Base-by-base conservation (phyloP, 139 green algal genomes). In the Chlamydomonas sp. region DNA sequence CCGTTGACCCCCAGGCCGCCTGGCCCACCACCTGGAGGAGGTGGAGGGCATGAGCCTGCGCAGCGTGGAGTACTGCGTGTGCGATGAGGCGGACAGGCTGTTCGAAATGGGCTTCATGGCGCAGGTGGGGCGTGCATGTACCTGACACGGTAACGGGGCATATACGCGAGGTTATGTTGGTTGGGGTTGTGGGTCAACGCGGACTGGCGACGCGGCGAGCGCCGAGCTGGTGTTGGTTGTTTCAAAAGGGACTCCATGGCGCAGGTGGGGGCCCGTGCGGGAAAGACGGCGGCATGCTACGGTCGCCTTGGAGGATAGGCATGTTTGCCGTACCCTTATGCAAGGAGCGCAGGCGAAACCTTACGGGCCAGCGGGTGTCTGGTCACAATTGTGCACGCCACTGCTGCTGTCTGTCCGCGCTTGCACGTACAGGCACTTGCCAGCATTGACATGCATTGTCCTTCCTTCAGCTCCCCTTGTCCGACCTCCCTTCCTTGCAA, bases 81-180 rank as follows among this genome's bases (percentile, higher is more conserved):
- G 99, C 69, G 98, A 99, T 78, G 97, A 99, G 90, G 98, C 98
- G 5, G 98, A 99, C 93, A 91, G 98, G 8, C 94, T 99, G 80
- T 99, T 99, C 85, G 98, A 99, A 91, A 99, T 99, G 97, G 98
- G 98, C 59, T 98, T 99, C 91, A 94, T 95, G 1, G 94, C 97
- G 31, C 97, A 99, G 94, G 89, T 99, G 71, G 8, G 78, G 66
- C 66, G 31, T 49, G 31, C 31, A 49, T 49, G 31, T 49, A 49
- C 31, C 31, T 49, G 31, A 49, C 31, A 49, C 31, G 31, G 31
- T 49, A 49, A 49, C 31, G 31, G 31, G 31, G 31, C 31, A 49
- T 49, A 49, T 49, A 49, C 31, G 31, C 31, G 31, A 49, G 31
- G 31, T 49, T 49, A 49, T 49, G 31, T 49, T 49, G 31, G 31